Conservation (phyloP, 169 alveolate species). For the Eimeria praecox region DNA sequence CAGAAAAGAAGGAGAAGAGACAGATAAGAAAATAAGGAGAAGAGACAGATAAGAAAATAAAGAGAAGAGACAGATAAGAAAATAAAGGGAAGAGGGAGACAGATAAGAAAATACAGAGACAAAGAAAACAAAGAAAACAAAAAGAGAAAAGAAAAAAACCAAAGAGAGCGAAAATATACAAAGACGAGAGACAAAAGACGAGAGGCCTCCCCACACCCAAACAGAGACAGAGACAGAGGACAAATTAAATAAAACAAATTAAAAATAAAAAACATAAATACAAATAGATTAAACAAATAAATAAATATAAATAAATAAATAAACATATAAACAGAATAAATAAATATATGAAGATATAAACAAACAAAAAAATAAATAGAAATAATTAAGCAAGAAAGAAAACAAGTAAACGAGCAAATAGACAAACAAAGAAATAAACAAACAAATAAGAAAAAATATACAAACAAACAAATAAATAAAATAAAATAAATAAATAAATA, state of each 20-base stretch:
- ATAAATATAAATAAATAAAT: neutral
- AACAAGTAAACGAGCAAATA: no score
- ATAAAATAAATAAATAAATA: neutral
- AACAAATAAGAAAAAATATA: no score
- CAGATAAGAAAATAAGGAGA: neutral
- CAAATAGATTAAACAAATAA: neutral
- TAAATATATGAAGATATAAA: no score
- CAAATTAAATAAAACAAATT: no score
- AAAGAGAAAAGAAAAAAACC: neutral
- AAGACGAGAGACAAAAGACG: no score
- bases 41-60: neutral
- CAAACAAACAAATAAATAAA: neutral
- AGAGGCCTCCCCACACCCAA: no score
- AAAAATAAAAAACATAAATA: neutral
- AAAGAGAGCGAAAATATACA: no score
- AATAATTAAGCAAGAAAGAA: neutral
- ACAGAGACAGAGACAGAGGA: neutral
- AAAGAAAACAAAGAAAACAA: neutral
- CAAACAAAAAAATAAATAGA: neutral
- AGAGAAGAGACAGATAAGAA: neutral
- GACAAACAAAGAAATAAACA: no score
- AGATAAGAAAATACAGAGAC: neutral
- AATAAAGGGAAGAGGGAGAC: neutral
- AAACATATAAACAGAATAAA: neutral
- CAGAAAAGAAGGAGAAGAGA: neutral